These are phyloP conservation scores for Tricholoma sp. DNA, from an alignment of 768 basidiomycete species.

Conservation along the genomic window DNA sequence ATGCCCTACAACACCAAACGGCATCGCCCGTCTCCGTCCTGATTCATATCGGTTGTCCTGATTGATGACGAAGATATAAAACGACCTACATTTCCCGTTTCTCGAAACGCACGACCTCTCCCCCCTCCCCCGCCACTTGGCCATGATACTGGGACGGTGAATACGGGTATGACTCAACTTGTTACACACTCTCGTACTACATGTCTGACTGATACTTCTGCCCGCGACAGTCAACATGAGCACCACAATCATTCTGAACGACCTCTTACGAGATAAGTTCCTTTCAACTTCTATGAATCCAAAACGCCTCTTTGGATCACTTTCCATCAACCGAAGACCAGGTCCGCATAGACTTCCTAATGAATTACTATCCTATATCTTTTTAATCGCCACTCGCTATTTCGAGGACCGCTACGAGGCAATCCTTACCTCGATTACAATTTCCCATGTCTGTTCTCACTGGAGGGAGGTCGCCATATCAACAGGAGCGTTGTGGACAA, in stretches of 20 bases:
- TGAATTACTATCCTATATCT: conserved; percentile 33
- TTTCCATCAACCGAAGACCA: conserved; percentile 4
- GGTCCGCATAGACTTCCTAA: conserved; percentile 24
- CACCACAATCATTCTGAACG: conserved; percentile 7
- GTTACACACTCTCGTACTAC: background rate
- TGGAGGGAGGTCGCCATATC: conserved; percentile 47
- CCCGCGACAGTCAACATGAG: conserved; percentile 2
- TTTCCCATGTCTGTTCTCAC: conserved; percentile 45
- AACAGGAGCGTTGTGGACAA: conserved; percentile 45
- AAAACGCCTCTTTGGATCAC: conserved; percentile 15
- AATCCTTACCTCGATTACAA: conserved; percentile 22
- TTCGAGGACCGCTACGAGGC: conserved; percentile 20
- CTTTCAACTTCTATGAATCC: conserved; percentile 11
- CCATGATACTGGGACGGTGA: background rate
- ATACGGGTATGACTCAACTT: background rate
- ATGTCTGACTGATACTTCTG: background rate
- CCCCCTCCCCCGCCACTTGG: background rate
- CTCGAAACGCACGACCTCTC: background rate
- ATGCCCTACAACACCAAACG: background rate
- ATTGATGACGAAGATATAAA: background rate
- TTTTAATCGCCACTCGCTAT: conserved; percentile 24
- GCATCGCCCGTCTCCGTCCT: background rate
- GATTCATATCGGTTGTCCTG: background rate
- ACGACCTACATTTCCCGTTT: background rate
- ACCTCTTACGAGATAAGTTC: conserved; percentile 10